Conservation (phyloP, 257 asterid species). For the Voacanga thouarsii region DNA sequence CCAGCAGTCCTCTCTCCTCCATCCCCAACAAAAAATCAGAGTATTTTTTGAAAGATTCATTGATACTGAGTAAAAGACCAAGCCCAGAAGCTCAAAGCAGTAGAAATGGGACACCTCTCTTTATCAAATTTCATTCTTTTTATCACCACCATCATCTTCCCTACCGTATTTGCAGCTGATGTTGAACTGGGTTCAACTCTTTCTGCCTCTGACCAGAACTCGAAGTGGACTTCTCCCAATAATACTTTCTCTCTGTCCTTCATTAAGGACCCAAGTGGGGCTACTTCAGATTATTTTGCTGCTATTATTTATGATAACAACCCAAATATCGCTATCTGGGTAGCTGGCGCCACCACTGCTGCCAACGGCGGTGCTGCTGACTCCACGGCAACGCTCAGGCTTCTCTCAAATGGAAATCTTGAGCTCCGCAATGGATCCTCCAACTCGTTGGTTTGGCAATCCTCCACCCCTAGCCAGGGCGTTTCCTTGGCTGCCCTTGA, state of each 20-base stretch:
- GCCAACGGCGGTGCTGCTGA: conserved; percentile 42
- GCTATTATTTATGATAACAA: conserved; percentile 49
- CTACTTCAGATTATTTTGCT: conserved; percentile 37
- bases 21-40: too few relatives aligned
- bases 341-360: conserved; percentile 55
- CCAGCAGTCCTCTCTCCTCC: background rate
- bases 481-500: conserved; percentile 53
- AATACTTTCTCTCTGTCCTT: conserved; percentile 50
- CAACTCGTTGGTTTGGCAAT: conserved; percentile 53
- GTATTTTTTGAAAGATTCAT: background rate
- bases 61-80: background rate
- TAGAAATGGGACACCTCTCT: background rate
- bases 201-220: conserved; percentile 47
- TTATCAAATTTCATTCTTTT: conserved; percentile 4
- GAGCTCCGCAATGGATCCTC: conserved; percentile 45
- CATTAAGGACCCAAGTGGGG: conserved; percentile 31
- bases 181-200: conserved; percentile 46
- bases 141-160: background rate
- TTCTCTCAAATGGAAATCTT: conserved; percentile 58
- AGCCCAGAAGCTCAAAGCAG: background rate
- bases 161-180: conserved; percentile 35
- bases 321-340: conserved; percentile 50
- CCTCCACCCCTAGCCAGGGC: conserved; percentile 50
- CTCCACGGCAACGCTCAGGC: conserved; percentile 48
- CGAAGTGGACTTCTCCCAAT: conserved; percentile 57